A percentile compares a stretch with the other conserved stretches of the same genome.
Conservation (phyloP, 176 grass and related monocot genomes). For the sorghum (Sorghum bicolor) region DNA sequence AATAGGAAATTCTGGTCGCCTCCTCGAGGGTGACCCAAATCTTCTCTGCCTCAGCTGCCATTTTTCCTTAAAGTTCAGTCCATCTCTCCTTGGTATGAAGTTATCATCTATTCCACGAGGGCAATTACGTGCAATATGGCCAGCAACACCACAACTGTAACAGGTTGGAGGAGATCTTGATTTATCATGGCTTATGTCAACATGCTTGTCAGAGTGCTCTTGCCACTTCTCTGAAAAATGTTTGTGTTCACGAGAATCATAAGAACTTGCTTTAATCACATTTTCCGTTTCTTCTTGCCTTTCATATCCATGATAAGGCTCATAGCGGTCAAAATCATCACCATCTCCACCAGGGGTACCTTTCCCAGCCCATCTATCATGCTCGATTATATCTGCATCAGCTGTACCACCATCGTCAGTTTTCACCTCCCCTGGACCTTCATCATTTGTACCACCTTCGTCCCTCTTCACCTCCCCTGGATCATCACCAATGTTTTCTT, state of each 20-base stretch:
- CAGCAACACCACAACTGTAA: constrained; percentile 39
- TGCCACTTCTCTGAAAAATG: constrained; percentile 20
- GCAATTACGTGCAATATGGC: constrained; percentile 35
- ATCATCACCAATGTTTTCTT: constrained; percentile 22
- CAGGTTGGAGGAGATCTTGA: constrained; percentile 33
- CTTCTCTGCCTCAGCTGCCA: constrained; percentile 26
- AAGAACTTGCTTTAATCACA: constrained; percentile 21
- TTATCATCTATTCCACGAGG: constrained; percentile 2
- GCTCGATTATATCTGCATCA: constrained; percentile 35
- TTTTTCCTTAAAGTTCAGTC: constrained; percentile 29
- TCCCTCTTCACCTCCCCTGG: constrained; percentile 16
- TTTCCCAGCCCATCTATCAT: constrained; percentile 56
- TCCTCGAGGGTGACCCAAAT: constrained; percentile 20
- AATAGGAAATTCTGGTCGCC: constrained; percentile 23
- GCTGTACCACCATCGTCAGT: constrained; percentile 9
- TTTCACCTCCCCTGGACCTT: constrained; percentile 13
- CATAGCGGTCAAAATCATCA: constrained; percentile 45
- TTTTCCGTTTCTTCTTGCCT: constrained; percentile 38
- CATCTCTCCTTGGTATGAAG: constrained; percentile 36
- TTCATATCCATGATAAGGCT: constrained; percentile 61
- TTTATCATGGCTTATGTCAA: constrained; percentile 32
- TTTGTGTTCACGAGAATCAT: constrained; percentile 17
- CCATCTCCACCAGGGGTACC: constrained; percentile 19
- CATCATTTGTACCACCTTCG: constrained; percentile 14
- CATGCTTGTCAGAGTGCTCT: constrained; percentile 13